Conservation (phyloP, 2,329 filamentous ascomycete species). For the Tolypocladium capitatum region DNA sequence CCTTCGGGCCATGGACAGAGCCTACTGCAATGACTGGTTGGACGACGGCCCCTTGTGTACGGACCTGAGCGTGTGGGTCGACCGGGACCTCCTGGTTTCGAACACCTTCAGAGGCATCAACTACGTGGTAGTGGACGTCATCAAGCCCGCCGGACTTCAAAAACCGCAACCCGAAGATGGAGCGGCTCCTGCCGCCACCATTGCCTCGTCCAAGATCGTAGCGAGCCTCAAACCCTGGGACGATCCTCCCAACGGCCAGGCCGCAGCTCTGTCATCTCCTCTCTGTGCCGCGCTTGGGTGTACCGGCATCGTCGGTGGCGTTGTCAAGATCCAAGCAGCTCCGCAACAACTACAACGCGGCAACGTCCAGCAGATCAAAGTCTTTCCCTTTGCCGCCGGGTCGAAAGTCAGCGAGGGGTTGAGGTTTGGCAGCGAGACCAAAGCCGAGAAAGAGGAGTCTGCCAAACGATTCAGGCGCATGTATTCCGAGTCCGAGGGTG, state of each 20-base stretch:
- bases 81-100: slow-evolving; percentile 59
- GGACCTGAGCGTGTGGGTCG: slow-evolving; percentile 69
- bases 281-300: slow-evolving; percentile 64
- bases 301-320: slow-evolving; percentile 64
- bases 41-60: slow-evolving; percentile 47
- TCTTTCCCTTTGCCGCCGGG: slow-evolving; percentile 63
- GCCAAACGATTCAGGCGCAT: slow-evolving; percentile 57
- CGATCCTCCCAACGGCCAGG: slow-evolving; percentile 70
- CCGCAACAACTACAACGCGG: slow-evolving; percentile 56
- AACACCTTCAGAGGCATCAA: slow-evolving; percentile 63
- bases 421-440: slow-evolving; percentile 79
- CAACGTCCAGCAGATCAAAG: slow-evolving; percentile 52
- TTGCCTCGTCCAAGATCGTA: slow-evolving; percentile 46
- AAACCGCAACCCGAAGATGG: slow-evolving; percentile 57
- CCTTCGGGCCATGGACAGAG: slow-evolving; percentile 64
- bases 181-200: slow-evolving; percentile 35
- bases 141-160: slow-evolving; percentile 68
- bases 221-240: slow-evolving; percentile 69
- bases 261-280: slow-evolving; percentile 63
- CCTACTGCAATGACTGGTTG: slow-evolving; percentile 62
- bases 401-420: slow-evolving; percentile 51
- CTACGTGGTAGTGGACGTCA: slow-evolving; percentile 73
- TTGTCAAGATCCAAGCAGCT: slow-evolving; percentile 78
- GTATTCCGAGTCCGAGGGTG: slow-evolving; percentile 44
- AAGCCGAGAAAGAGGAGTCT: slow-evolving; percentile 67